A percentile compares a stretch with the other conserved stretches of the same genome.
Evolutionary conservation across 164 flowering plant species (phyloP).

Genomic region (Liquidambar formosana): DNA sequence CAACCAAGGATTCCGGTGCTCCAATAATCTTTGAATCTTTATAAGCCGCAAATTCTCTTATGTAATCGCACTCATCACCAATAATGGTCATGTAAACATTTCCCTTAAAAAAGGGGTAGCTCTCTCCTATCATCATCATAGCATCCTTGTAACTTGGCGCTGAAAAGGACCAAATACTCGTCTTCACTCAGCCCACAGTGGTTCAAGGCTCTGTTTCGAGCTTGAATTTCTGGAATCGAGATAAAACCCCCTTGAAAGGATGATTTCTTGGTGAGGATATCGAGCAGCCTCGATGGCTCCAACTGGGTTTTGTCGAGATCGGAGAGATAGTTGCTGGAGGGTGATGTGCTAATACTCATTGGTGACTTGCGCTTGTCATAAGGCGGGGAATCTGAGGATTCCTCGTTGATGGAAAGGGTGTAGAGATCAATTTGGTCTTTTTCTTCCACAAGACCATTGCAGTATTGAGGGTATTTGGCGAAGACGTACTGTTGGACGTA

Average conservation of each 20-base stretch:
- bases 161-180: constrained; percentile 12
- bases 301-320: constrained; percentile 16
- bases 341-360: no score
- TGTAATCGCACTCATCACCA: not conserved
- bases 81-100: constrained; percentile 13
- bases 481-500: constrained; percentile 54
- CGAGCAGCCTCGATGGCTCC: constrained; percentile 13
- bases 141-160: constrained; percentile 11
- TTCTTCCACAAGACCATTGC: constrained; percentile 9
- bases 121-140: constrained; percentile 21
- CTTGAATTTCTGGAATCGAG: constrained; percentile 24
- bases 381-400: not conserved
- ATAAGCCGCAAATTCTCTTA: constrained; percentile 1
- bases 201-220: constrained; percentile 9
- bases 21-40: constrained; percentile 11
- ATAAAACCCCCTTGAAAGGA: constrained; percentile 14
- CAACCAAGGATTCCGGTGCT: constrained; percentile 20
- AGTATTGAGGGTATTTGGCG: constrained; percentile 20
- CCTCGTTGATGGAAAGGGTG: constrained; percentile 1
- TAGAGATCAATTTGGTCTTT: not conserved
- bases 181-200: constrained; percentile 13
- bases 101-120: constrained; percentile 21
- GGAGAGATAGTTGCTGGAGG: not conserved
- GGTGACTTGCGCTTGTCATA: not conserved
- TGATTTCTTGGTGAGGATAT: constrained; percentile 16